A percentile compares a stretch with the other conserved stretches of the same genome.
These are phyloP conservation scores for Candida verbasci DNA, from an alignment of 805 yeast species.

Conservation along the genomic window DNA sequence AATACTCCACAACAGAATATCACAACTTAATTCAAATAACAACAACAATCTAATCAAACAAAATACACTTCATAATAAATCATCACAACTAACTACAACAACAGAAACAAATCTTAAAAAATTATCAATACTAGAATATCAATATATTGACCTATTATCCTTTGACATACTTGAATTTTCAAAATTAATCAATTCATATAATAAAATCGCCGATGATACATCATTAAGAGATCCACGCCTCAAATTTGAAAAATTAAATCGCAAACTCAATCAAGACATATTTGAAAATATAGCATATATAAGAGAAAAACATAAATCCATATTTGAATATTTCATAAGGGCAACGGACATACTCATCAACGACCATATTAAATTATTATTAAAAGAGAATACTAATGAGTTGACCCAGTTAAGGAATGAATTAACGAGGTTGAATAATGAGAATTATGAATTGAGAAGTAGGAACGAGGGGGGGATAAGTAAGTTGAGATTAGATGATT, in stretches of 20 bases:
- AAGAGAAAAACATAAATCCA: slow-evolving; percentile 39
- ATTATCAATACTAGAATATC: slow-evolving; percentile 32
- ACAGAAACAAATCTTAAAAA: too few species aligned
- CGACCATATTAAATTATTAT: slow-evolving; percentile 45
- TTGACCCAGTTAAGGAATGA: slow-evolving; percentile 13
- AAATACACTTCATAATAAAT: too few species aligned
- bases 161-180: slow-evolving; percentile 45
- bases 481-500: slow-evolving; percentile 53
- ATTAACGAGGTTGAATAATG: slow-evolving; percentile 11
- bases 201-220: slow-evolving; percentile 51
- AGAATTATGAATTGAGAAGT: not conserved
- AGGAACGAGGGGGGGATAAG: slow-evolving; percentile 32
- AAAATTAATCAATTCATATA: slow-evolving; percentile 46
- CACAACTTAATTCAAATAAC: too few species aligned
- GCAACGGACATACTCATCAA: slow-evolving; percentile 57
- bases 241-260: slow-evolving; percentile 24
- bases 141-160: slow-evolving; percentile 37
- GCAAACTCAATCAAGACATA: slow-evolving; percentile 6
- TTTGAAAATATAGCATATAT: slow-evolving; percentile 17
- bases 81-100: too few species aligned
- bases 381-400: slow-evolving; percentile 29
- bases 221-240: slow-evolving; percentile 57
- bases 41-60: too few species aligned
- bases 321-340: slow-evolving; percentile 52
- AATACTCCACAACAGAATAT: too few species aligned